Conservation (phyloP, 129 eudicot genomes). For the Centrapalus pauciflorus region DNA sequence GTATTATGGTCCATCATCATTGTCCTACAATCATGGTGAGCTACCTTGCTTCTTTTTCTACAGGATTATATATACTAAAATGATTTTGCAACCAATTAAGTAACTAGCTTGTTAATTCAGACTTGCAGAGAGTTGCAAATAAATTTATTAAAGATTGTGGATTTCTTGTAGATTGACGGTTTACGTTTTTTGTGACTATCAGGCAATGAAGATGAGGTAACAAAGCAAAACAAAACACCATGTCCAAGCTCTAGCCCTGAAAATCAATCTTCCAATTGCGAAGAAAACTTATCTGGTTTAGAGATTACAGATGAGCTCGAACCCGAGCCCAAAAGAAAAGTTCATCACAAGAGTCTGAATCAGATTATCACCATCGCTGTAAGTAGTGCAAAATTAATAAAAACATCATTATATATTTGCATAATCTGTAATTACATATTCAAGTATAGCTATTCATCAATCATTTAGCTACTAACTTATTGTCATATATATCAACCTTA, state of each 20-base stretch:
- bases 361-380: constrained; percentile 58
- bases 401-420: no score
- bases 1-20: constrained; percentile 23
- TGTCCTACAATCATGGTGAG: constrained; percentile 36
- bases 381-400: constrained; percentile 43
- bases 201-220: constrained; percentile 38
- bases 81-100: not conserved
- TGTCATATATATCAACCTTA: no score
- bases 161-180: not conserved
- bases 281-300: constrained; percentile 34
- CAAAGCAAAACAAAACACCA: constrained; percentile 30
- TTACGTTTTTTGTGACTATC: not conserved
- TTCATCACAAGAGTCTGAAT: constrained; percentile 45
- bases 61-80: no score
- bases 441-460: no score
- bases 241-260: constrained; percentile 46
- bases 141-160: not conserved
- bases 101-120: not conserved
- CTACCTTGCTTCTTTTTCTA: not conserved
- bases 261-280: constrained; percentile 42
- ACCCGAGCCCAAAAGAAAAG: constrained; percentile 52
- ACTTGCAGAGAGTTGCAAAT: not conserved
- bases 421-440: no score
- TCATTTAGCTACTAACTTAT: no score
- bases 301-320: constrained; percentile 48